These are phyloP conservation scores for Aotearoamyces nothofagi DNA, from an alignment of 2,329 filamentous ascomycete genomes.

Conservation along the genomic window DNA sequence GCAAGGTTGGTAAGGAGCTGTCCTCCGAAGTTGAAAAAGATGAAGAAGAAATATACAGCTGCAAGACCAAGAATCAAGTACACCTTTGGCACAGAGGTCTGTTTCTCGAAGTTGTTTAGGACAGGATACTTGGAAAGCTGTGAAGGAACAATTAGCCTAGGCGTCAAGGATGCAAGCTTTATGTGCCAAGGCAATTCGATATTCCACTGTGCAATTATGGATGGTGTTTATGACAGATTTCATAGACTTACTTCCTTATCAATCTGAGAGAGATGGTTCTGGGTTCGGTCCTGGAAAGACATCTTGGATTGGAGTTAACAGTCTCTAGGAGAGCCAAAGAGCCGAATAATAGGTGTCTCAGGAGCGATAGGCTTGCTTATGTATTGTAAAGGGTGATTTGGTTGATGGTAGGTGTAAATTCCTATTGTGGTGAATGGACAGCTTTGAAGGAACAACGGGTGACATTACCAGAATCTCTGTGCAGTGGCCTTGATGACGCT, in stretches of 20 bases:
- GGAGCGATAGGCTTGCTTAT: too few species aligned
- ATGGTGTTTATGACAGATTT: neutral
- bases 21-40: slow-evolving; percentile 84
- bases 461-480: too few species aligned
- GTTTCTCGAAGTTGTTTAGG: slow-evolving; percentile 76
- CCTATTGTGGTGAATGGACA: too few species aligned
- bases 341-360: too few species aligned
- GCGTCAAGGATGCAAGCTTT: slow-evolving; percentile 1
- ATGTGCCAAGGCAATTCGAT: neutral
- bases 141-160: slow-evolving; percentile 4
- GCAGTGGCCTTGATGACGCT: too few species aligned
- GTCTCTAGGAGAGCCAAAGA: too few species aligned
- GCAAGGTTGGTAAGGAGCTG: slow-evolving; percentile 79
- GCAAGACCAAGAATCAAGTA: slow-evolving; percentile 65
- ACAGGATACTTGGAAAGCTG: slow-evolving; percentile 76
- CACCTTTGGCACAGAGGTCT: slow-evolving; percentile 70
- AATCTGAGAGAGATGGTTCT: slow-evolving; percentile 63
- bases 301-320: slow-evolving; percentile 40
- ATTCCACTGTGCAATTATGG: neutral
- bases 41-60: slow-evolving; percentile 77
- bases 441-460: too few species aligned
- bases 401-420: too few species aligned
- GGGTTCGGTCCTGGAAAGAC: slow-evolving; percentile 64
- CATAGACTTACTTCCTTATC: slow-evolving; percentile 59
- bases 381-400: too few species aligned